Conservation (phyloP, 805 yeast genomes). For the Tetrapisispora namnaoensis region DNA sequence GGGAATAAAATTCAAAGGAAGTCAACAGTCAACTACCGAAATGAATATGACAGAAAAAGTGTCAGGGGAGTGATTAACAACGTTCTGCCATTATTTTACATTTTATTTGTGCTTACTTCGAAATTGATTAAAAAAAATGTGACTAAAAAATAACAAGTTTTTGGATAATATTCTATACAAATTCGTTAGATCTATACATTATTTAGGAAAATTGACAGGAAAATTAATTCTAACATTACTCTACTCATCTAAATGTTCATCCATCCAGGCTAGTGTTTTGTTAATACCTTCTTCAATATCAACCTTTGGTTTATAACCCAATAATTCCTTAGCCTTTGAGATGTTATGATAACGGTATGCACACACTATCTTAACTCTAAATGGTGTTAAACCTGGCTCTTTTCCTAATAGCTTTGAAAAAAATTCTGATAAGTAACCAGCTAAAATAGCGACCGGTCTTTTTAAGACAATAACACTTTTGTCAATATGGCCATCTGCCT, state of each 20-base stretch:
- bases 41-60: too few species aligned
- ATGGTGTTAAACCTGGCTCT: conserved; percentile 92
- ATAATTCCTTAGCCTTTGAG: conserved; percentile 64
- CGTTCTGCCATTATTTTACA: too few species aligned
- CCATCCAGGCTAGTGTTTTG: conserved; percentile 79
- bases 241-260: conserved; percentile 37
- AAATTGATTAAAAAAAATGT: background rate
- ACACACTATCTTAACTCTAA: conserved; percentile 85
- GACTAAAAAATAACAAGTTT: background rate
- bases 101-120: too few species aligned
- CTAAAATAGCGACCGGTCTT: conserved; percentile 65
- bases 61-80: too few species aligned
- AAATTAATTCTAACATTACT: background rate
- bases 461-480: conserved; percentile 55
- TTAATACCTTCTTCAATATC: conserved; percentile 70
- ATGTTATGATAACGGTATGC: conserved; percentile 92
- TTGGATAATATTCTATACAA: background rate
- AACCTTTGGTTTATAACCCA: conserved; percentile 77
- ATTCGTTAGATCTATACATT: background rate
- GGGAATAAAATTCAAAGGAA: too few species aligned
- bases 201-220: background rate
- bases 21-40: too few species aligned
- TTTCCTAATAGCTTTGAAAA: conserved; percentile 62
- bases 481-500: conserved; percentile 83
- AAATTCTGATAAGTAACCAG: conserved; percentile 74